phyloP scores from a whole-genome alignment of 179 eudicot species.

The Silene noctiflora region DNA sequence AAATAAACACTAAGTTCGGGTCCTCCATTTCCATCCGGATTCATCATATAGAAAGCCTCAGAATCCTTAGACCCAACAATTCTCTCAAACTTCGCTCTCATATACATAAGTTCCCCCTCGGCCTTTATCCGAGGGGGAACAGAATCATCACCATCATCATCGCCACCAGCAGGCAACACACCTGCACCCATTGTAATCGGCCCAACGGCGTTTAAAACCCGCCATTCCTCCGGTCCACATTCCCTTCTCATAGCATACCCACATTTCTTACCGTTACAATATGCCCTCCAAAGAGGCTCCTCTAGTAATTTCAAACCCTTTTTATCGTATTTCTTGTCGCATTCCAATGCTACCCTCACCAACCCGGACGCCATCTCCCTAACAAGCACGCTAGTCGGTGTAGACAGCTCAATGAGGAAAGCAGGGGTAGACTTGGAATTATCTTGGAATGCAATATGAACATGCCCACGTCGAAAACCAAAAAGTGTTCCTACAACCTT shows the following conservation, averaged over 20 bases:
- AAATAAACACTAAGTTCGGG: conserved; percentile 84
- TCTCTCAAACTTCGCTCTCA: conserved; percentile 91
- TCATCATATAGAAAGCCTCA: conserved; percentile 93
- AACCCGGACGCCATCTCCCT: conserved; percentile 84
- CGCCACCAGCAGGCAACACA: conserved; percentile 48
- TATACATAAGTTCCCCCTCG: conserved; percentile 83
- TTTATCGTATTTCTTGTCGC: conserved; percentile 55
- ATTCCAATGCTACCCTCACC: conserved; percentile 74
- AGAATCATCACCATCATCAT: conserved; percentile 14
- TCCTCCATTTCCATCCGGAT: conserved; percentile 76
- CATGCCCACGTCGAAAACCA: conserved; percentile 71
- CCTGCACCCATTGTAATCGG: conserved; percentile 96
- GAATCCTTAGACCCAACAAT: conserved; percentile 79
- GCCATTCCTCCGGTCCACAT: conserved; percentile 66
- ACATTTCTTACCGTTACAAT: conserved; percentile 88
- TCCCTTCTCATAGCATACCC: conserved; percentile 78
- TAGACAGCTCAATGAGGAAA: conserved; percentile 63
- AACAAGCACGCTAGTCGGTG: conserved; percentile 59
- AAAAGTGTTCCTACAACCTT: conserved; percentile 66
- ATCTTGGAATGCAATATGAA: conserved; percentile 60
- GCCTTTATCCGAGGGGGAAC: conserved; percentile 23
- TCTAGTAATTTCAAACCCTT: conserved; percentile 49
- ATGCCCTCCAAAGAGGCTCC: conserved; percentile 90
- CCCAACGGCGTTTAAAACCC: conserved; percentile 55
- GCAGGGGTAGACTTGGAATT: conserved; percentile 47